Evolutionary conservation across 345 rosid species (phyloP).

Genomic region (Leavenworthia alabamica): DNA sequence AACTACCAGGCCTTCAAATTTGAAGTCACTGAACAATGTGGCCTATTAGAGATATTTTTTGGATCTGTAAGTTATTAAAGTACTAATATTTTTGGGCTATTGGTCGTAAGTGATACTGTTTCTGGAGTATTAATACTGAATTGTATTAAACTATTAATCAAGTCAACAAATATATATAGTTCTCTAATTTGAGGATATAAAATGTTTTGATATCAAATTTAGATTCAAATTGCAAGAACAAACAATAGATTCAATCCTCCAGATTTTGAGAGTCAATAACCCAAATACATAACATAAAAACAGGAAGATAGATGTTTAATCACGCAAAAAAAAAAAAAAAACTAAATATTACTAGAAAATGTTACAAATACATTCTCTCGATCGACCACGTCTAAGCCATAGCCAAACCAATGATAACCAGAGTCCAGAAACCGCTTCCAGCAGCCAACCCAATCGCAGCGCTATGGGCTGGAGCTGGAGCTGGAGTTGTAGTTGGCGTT

Average conservation of each 20-base stretch:
- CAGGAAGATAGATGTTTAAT: not conserved
- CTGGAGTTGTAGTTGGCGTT: constrained; percentile 8
- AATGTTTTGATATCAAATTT: not conserved
- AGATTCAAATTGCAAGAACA: not conserved
- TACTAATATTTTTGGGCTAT: too few relatives aligned
- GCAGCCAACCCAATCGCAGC: not conserved
- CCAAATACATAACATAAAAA: not conserved
- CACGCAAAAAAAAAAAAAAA: not conserved
- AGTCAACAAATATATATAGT: constrained; percentile 3
- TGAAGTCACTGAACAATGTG: not conserved
- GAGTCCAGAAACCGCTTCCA: constrained; percentile 1
- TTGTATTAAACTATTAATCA: too few relatives aligned
- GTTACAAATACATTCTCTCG: not conserved
- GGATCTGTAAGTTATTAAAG: too few relatives aligned
- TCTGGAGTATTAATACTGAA: too few relatives aligned
- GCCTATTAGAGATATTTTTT: not conserved
- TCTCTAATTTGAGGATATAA: not conserved
- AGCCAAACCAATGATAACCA: constrained; percentile 10
- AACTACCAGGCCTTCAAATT: not conserved
- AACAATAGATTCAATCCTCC: not conserved
- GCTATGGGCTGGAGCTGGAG: constrained; percentile 10
- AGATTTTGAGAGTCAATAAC: not conserved
- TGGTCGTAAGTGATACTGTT: not conserved
- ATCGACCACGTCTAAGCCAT: constrained; percentile 10
- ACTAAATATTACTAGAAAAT: constrained; percentile 5